These are phyloP conservation scores for Crucihimalaya himalaica DNA, from an alignment of 345 rosid genomes.

Conservation along the genomic window DNA sequence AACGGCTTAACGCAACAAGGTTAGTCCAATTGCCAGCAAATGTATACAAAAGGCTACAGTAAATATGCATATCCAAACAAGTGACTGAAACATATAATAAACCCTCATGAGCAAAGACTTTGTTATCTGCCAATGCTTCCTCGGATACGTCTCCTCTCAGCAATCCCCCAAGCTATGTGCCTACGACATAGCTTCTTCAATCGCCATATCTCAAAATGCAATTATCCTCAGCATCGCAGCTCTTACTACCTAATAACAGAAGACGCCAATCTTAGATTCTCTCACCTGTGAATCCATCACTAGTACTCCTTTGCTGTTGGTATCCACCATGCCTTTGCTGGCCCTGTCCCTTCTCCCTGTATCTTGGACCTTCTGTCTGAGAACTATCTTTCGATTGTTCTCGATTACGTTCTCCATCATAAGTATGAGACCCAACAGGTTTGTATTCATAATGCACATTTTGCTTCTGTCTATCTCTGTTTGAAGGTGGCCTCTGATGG, in stretches of 20 bases:
- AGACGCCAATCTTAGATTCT: conserved; percentile 25
- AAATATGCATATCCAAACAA: conserved; percentile 26
- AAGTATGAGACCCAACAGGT: conserved; percentile 62
- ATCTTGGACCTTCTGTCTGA: conserved; percentile 55
- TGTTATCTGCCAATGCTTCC: conserved; percentile 33
- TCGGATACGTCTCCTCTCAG: conserved; percentile 11
- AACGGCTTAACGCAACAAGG: conserved; percentile 23
- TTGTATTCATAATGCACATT: conserved; percentile 74
- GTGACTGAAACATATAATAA: conserved; percentile 5
- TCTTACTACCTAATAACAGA: conserved; percentile 35
- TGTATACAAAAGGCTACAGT: conserved; percentile 34
- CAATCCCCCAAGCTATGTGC: conserved; percentile 17
- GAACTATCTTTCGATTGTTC: conserved; percentile 59
- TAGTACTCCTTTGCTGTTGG: conserved; percentile 53
- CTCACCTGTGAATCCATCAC: conserved; percentile 43
- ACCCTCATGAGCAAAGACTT: conserved; percentile 5
- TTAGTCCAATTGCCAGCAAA: conserved; percentile 27
- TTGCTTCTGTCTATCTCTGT: conserved; percentile 68
- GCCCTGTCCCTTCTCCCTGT: conserved; percentile 68
- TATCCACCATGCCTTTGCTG: conserved; percentile 62
- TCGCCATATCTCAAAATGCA: conserved; percentile 28
- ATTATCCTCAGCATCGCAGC: conserved; percentile 16
- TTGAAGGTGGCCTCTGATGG: conserved; percentile 49
- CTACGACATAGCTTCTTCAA: conserved; percentile 26
- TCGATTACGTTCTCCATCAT: conserved; percentile 40